Conservation (phyloP, 805 yeast species). For the Suhomyces kilbournensis region DNA sequence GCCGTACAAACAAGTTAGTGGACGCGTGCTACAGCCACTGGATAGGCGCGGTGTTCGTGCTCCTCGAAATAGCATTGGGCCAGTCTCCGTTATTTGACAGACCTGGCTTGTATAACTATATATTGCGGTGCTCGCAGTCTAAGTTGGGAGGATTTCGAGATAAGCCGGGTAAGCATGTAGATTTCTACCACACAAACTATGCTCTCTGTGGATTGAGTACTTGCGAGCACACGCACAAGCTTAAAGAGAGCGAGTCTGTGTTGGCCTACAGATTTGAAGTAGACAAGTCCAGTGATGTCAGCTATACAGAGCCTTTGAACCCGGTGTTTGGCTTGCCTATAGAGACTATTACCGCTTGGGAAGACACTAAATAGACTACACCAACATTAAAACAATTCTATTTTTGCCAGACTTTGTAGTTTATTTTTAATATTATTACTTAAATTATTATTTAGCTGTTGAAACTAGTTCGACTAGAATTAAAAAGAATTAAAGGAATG, state of each 20-base stretch:
- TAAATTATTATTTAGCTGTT: no score
- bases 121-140: constrained; percentile 74
- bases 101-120: constrained; percentile 58
- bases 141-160: constrained; percentile 76
- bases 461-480: not conserved
- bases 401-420: no score
- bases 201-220: constrained; percentile 70
- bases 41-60: constrained; percentile 78
- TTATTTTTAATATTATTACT: no score
- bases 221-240: constrained; percentile 44
- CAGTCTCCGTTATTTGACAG: constrained; percentile 44
- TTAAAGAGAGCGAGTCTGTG: constrained; percentile 5
- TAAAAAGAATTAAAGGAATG: not conserved
- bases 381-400: no score
- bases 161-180: constrained; percentile 79
- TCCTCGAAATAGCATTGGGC: constrained; percentile 51
- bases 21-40: constrained; percentile 96
- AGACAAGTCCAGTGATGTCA: not conserved
- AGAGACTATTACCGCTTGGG: constrained; percentile 1
- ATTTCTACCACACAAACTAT: constrained; percentile 90
- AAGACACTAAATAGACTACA: not conserved
- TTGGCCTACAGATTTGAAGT: constrained; percentile 19
- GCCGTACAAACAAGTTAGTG: constrained; percentile 88
- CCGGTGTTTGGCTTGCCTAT: constrained; percentile 29
- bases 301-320: constrained; percentile 18